A percentile compares a stretch with the other conserved stretches of the same genome.
These are phyloP conservation scores for Rosa lucieae DNA, from an alignment of 306 rosid genomes.

Conservation along the genomic window DNA sequence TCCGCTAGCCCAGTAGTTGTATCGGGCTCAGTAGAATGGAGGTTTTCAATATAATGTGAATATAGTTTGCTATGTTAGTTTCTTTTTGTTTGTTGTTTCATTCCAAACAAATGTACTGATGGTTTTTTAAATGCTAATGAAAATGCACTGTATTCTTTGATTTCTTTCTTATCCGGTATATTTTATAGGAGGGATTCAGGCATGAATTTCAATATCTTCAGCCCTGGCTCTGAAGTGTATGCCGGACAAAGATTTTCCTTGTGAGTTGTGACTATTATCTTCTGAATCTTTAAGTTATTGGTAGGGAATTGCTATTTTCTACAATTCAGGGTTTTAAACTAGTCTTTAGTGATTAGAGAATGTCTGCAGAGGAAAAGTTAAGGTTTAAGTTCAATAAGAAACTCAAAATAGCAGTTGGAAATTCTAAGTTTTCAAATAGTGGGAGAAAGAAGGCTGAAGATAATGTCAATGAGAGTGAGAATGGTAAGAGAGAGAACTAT, in stretches of 20 bases:
- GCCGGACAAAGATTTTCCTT: neutral
- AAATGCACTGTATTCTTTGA: neutral
- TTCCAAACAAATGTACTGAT: neutral
- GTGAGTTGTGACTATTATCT: neutral
- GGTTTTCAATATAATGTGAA: neutral
- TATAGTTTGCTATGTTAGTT: neutral
- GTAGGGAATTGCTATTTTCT: too few relatives aligned
- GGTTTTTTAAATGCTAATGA: neutral
- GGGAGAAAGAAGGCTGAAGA: too few relatives aligned
- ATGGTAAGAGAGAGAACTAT: too few relatives aligned
- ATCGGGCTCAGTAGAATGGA: neutral
- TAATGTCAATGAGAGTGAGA: too few relatives aligned
- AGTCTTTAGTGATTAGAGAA: too few relatives aligned
- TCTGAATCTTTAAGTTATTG: too few relatives aligned
- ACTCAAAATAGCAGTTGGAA: too few relatives aligned
- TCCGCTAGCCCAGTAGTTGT: neutral
- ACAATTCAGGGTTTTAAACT: too few relatives aligned
- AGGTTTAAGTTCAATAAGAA: too few relatives aligned
- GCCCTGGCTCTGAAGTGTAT: neutral
- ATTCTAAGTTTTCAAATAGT: too few relatives aligned
- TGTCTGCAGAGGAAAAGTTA: too few relatives aligned
- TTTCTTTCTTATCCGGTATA: neutral
- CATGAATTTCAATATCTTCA: neutral
- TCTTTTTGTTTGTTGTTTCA: neutral
- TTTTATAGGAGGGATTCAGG: neutral